Evolutionary conservation across 2,329 filamentous ascomycete genomes (phyloP).

Genomic region (Apiospora koreana): DNA sequence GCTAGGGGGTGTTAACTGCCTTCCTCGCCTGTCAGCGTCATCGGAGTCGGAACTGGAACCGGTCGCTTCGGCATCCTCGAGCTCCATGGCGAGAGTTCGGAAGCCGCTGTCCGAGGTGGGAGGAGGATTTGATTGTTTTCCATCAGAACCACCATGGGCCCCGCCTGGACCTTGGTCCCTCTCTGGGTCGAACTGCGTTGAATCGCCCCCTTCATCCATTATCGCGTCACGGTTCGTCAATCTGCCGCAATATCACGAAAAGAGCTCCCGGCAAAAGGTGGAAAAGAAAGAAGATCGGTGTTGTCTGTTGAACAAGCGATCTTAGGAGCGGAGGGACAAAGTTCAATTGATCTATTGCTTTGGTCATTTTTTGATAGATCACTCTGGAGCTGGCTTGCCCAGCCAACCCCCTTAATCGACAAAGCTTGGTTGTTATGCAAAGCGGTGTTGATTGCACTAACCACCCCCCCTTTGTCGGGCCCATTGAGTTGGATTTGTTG

Average conservation of each 20-base stretch:
- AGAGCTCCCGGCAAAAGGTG: too few species aligned
- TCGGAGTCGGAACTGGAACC: neutral
- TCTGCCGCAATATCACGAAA: neutral
- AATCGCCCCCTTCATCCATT: neutral
- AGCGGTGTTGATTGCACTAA: neutral
- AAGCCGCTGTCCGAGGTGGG: neutral
- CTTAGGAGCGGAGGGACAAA: neutral
- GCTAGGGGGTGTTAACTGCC: neutral
- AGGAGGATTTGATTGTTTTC: neutral
- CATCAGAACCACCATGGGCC: neutral
- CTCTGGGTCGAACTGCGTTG: neutral
- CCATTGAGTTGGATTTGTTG: neutral
- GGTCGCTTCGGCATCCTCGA: neutral
- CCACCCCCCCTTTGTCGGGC: neutral
- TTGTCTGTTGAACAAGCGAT: neutral
- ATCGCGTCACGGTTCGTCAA: neutral
- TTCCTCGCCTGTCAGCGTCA: neutral
- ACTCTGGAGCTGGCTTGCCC: neutral
- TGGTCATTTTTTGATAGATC: neutral
- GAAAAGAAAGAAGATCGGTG: neutral
- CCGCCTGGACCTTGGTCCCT: neutral
- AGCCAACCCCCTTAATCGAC: neutral
- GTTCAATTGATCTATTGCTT: neutral
- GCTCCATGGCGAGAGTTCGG: neutral
- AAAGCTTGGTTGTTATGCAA: neutral